Evolutionary conservation across 305 asterid species (phyloP).

Genomic region (Nicotiana rustica): DNA sequence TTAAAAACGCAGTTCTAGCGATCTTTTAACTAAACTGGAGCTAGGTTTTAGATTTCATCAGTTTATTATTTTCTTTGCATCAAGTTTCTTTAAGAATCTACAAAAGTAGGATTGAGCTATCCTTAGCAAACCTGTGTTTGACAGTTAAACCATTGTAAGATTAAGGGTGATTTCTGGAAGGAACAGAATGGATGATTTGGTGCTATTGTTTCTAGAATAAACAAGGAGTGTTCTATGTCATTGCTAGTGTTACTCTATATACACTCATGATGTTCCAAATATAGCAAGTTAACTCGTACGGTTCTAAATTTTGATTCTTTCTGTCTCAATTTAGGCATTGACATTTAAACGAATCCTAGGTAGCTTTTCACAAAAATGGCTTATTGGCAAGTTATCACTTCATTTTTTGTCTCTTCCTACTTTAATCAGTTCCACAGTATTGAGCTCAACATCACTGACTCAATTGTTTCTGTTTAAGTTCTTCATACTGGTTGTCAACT

Average conservation of each 20-base stretch:
- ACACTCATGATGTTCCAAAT: neutral
- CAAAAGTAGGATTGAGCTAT: too few species aligned
- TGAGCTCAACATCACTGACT: slow-evolving; percentile 2
- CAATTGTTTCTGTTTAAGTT: neutral
- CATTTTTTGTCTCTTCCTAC: neutral
- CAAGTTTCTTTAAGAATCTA: neutral
- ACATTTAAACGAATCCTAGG: neutral
- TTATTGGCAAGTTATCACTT: slow-evolving; percentile 11
- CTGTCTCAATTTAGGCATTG: neutral
- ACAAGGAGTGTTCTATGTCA: neutral
- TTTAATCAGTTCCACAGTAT: neutral
- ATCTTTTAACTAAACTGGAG: neutral
- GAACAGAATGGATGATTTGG: slow-evolving; percentile 14
- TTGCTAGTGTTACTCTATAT: neutral
- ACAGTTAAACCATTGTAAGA: neutral
- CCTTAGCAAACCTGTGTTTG: too few species aligned
- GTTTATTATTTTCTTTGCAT: neutral
- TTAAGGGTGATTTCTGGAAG: slow-evolving; percentile 8
- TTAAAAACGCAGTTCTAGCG: neutral
- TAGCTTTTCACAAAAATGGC: neutral
- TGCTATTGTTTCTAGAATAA: slow-evolving; percentile 17
- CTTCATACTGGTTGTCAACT: slow-evolving; percentile 17
- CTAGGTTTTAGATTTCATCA: slow-evolving; percentile 2
- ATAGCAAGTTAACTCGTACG: neutral
- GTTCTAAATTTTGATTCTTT: neutral